Percentiles rank a stretch among this genome's conserved stretches.
Conservation (phyloP, 768 basidiomycete genomes). For the Tricholoma sp. region DNA sequence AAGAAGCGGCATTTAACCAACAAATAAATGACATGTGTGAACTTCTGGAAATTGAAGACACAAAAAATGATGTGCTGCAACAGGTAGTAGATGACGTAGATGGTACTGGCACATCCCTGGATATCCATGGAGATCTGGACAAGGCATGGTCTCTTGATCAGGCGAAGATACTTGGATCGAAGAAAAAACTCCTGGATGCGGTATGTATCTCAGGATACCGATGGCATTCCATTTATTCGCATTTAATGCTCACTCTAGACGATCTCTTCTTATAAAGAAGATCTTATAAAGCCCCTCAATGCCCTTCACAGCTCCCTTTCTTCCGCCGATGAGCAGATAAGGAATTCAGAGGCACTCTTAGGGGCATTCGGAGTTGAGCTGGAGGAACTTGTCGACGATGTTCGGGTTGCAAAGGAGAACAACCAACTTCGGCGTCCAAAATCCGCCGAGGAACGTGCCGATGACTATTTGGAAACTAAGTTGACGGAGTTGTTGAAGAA, state of each 20-base stretch:
- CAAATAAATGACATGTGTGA: neutral
- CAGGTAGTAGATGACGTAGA: neutral
- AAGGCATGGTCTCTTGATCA: conserved; percentile 29
- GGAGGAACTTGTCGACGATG: conserved; percentile 18
- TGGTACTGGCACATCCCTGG: conserved; percentile 3
- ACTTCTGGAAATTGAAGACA: conserved; percentile 1
- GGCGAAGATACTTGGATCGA: conserved; percentile 16
- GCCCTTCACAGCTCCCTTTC: conserved; percentile 18
- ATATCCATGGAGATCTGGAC: conserved; percentile 23
- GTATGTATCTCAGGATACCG: conserved; percentile 11
- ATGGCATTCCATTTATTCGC: neutral
- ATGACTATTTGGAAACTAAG: conserved; percentile 12
- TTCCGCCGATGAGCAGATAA: conserved; percentile 9
- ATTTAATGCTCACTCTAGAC: conserved; percentile 11
- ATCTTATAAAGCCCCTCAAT: conserved; percentile 20
- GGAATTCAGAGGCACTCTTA: conserved; percentile 27
- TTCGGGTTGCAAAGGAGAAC: neutral
- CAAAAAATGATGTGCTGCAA: neutral
- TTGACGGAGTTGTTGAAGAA: conserved; percentile 12
- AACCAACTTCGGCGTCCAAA: neutral
- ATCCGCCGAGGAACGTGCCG: conserved; percentile 10
- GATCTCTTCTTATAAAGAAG: conserved; percentile 13
- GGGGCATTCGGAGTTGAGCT: conserved; percentile 31
- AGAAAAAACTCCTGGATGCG: conserved; percentile 18
- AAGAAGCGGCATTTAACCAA: neutral